Conservation (phyloP, 2,329 filamentous ascomycete genomes). For the Cytospora piceicola region DNA sequence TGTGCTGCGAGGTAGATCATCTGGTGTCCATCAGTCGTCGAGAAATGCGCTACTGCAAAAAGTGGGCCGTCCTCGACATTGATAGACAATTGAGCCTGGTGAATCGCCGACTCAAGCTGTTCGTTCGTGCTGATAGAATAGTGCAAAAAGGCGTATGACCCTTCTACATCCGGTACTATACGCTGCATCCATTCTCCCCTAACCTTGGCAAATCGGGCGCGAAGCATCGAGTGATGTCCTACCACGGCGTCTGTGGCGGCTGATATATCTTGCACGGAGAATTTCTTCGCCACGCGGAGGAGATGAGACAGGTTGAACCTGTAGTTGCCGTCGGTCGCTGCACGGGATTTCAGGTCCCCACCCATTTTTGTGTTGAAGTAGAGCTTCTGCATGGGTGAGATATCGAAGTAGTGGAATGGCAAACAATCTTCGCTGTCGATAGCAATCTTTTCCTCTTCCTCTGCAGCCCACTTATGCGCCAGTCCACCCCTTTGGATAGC, state of each 20-base stretch:
- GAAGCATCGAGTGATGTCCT: constrained; percentile 55
- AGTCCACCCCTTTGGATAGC: constrained; percentile 41
- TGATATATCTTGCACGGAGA: constrained; percentile 49
- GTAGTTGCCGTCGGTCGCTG: constrained; percentile 42
- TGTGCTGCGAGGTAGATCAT: constrained; percentile 55
- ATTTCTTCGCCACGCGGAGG: constrained; percentile 48
- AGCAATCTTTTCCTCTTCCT: constrained; percentile 37
- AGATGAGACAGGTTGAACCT: constrained; percentile 57
- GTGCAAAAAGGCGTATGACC: constrained; percentile 51
- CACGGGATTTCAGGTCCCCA: constrained; percentile 39
- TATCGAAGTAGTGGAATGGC: constrained; percentile 42
- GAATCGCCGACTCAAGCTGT: constrained; percentile 47
- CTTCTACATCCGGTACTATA: constrained; percentile 44
- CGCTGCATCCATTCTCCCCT: constrained; percentile 52
- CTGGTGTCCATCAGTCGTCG: constrained; percentile 50
- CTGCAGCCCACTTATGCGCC: constrained; percentile 40
- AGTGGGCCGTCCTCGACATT: constrained; percentile 55
- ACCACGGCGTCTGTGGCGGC: constrained; percentile 54
- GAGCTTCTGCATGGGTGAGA: constrained; percentile 59
- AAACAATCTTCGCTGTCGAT: constrained; percentile 10
- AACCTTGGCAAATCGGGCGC: constrained; percentile 48
- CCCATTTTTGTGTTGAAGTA: constrained; percentile 55
- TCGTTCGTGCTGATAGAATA: constrained; percentile 46
- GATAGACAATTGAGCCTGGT: constrained; percentile 48
- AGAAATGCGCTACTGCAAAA: constrained; percentile 54